Evolutionary conservation across 1,139 yeast species (phyloP), one percentile per base, ranked within the genome.

Genomic region (Yamadazyma diddensiae): DNA sequence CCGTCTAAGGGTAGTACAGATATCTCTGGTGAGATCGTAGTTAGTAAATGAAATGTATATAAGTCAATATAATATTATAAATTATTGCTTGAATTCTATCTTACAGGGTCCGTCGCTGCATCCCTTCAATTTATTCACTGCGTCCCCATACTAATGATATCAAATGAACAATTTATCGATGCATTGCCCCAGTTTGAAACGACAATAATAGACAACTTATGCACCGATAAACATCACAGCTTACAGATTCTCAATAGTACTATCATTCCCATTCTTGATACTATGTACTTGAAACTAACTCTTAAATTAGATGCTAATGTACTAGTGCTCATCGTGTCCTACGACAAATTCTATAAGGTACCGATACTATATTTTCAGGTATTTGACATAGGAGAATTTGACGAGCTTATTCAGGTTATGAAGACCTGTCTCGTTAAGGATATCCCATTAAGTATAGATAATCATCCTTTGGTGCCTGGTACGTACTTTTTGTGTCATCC

Each of bases 401-500:
- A 40, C 9, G 36, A 40, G 18, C 18, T 33, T 14, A 21, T 28
- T 6, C 39, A 32, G 19, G 5, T 13, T n/a, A 29, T 25, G 10
- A 34, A 38, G 24, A 19, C 28, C 6, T 24, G 35, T 3, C 19
- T 33, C n/a, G 28, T 36, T 10, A 23, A 29, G 15, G 21, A 19
- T 6, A 30, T 27, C 2, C 40, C 30, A 21, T 31, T 53, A 10
- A 49, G 46, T 3, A 33, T 49, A 8, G 45, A 40, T 22, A 36
- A 39, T 4, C 70, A 65, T 32, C 64, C 52, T 21, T 30, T 57
- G 3, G 40, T 60, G 12, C 50, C 50, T 3, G 54, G 53, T 2
- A 54, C 58, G 3, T 66, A 64, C 59, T 45, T 53, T 29, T 47
- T 45, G 24, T 42, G 63, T 2, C 74, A 68, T 41, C 71, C 72